Conservation (phyloP, 2,329 filamentous ascomycete genomes). For the Tolypocladium amazonense region DNA sequence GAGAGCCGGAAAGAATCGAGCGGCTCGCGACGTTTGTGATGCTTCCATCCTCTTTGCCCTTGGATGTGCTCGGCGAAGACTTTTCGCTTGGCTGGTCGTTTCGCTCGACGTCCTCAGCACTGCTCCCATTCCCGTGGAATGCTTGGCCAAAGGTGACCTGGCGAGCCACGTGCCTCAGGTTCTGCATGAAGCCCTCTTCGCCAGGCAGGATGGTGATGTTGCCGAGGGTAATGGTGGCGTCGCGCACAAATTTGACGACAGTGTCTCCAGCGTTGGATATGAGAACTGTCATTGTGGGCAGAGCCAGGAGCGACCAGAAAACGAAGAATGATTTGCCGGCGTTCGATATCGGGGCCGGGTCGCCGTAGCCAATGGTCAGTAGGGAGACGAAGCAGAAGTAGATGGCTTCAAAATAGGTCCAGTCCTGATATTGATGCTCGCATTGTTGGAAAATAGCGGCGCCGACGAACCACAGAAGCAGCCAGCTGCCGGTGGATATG, state of each 20-base stretch:
- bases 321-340: constrained; percentile 79
- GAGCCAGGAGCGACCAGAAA: constrained; percentile 79
- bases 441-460: constrained; percentile 58
- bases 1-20: background rate
- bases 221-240: constrained; percentile 44
- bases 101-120: constrained; percentile 1
- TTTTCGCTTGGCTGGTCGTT: background rate
- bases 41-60: background rate
- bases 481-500: constrained; percentile 57
- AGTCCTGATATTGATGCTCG: constrained; percentile 42
- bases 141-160: constrained; percentile 31
- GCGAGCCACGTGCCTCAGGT: constrained; percentile 31
- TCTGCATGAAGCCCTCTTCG: constrained; percentile 35
- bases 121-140: constrained; percentile 16
- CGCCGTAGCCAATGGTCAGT: constrained; percentile 81
- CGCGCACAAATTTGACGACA: constrained; percentile 52
- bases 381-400: constrained; percentile 82
- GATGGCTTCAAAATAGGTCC: constrained; percentile 70
- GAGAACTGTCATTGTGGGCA: constrained; percentile 81
- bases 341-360: constrained; percentile 66
- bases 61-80: constrained; percentile 9
- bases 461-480: constrained; percentile 69
- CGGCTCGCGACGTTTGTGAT: background rate
- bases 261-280: constrained; percentile 80
- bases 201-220: constrained; percentile 51